Evolutionary conservation across 1,139 yeast species (phyloP).

Genomic region (Zygosaccharomyces pseudobailii): DNA sequence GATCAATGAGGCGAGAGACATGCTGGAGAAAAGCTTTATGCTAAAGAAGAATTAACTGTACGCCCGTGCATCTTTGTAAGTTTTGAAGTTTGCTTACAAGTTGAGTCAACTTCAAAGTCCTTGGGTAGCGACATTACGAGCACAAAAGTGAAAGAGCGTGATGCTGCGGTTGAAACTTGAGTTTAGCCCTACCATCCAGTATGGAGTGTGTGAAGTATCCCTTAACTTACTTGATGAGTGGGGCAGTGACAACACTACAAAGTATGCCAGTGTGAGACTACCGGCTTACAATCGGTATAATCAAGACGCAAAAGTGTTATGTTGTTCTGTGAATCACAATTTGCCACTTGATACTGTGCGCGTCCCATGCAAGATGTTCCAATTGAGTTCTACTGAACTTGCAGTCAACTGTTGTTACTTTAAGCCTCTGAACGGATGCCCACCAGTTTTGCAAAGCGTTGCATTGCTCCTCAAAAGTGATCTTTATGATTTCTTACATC

Average conservation of each 20-base stretch:
- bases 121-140: background rate
- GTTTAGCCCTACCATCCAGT: conserved; percentile 1
- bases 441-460: conserved; percentile 18
- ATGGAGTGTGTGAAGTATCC: conserved; percentile 10
- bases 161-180: conserved; percentile 10
- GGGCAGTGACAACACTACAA: background rate
- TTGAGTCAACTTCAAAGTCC: background rate
- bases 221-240: conserved; percentile 5
- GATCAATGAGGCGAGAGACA: conserved; percentile 74
- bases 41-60: conserved; percentile 13
- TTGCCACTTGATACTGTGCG: conserved; percentile 15
- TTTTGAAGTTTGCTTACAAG: background rate
- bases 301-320: conserved; percentile 1
- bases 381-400: conserved; percentile 7
- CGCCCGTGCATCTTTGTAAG: background rate
- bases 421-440: conserved; percentile 5
- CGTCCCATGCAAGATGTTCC: conserved; percentile 10
- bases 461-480: conserved; percentile 16
- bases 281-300: conserved; percentile 13
- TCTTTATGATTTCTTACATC: conserved; percentile 22
- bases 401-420: conserved; percentile 18
- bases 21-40: conserved; percentile 24
- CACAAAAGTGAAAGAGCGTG: background rate
- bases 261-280: conserved; percentile 15
- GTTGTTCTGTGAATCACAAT: conserved; percentile 7